These are phyloP conservation scores for Lactifluus piperatus DNA, from an alignment of 768 basidiomycete genomes.

Conservation along the genomic window DNA sequence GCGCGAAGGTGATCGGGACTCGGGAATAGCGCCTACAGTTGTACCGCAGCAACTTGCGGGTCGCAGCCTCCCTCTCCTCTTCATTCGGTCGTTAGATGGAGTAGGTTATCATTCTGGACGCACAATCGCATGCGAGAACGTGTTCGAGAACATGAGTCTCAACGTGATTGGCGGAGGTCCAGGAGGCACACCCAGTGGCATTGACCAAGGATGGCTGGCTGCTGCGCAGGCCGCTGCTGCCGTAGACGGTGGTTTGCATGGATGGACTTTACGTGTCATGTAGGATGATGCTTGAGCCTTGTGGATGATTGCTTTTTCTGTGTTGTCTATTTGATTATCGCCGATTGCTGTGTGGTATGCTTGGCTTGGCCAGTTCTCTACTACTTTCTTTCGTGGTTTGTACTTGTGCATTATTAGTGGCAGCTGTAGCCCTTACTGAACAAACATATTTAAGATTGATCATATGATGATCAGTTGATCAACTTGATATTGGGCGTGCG, in stretches of 20 bases:
- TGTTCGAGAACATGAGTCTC: conserved; percentile 64
- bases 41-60: conserved; percentile 48
- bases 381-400: neutral
- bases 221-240: conserved; percentile 63
- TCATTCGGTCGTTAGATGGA: conserved; percentile 77
- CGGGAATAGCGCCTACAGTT: conserved; percentile 12
- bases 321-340: conserved; percentile 5
- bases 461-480: neutral
- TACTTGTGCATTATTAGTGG: conserved; percentile 6
- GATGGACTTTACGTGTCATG: conserved; percentile 76
- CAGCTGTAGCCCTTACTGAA: conserved; percentile 11
- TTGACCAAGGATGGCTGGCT: conserved; percentile 63
- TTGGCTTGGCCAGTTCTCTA: neutral
- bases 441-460: neutral
- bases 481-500: neutral
- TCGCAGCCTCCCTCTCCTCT: conserved; percentile 66
- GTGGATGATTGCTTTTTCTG: conserved; percentile 1
- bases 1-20: conserved; percentile 13
- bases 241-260: conserved; percentile 57
- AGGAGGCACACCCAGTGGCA: conserved; percentile 35
- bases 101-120: conserved; percentile 85
- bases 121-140: conserved; percentile 74
- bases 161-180: conserved; percentile 37
- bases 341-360: conserved; percentile 3
- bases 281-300: conserved; percentile 30